phyloP scores from a whole-genome alignment of 1,284 basidiomycete species.

The Macrocystidia cucumis region DNA sequence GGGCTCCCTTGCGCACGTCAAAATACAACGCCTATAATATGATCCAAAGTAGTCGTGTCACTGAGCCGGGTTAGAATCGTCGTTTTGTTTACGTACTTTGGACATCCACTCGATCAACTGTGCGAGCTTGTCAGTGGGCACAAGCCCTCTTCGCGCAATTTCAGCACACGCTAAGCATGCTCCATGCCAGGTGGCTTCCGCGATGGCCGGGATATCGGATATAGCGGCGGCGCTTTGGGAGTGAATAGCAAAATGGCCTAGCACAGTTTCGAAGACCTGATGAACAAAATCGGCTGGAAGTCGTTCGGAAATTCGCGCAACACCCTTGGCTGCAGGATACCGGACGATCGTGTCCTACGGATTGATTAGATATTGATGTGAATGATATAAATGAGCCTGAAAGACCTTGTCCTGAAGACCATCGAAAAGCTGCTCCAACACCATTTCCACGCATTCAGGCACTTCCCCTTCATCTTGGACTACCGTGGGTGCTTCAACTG shows the following conservation, averaged over 20 bases:
- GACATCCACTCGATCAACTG: constrained; percentile 71
- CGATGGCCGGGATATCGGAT: constrained; percentile 67
- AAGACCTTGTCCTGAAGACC: constrained; percentile 78
- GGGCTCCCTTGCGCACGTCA: constrained; percentile 86
- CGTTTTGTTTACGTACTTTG: constrained; percentile 45
- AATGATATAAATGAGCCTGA: constrained; percentile 10
- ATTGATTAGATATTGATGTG: constrained; percentile 10
- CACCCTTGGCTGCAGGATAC: constrained; percentile 91
- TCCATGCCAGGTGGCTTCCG: constrained; percentile 93
- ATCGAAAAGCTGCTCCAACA: constrained; percentile 71
- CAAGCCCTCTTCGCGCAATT: constrained; percentile 76
- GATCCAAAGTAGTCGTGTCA: constrained; percentile 8
- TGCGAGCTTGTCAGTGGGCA: constrained; percentile 49
- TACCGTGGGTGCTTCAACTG: no score
- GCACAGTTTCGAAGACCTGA: constrained; percentile 78
- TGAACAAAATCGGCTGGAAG: constrained; percentile 70
- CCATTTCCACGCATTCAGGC: constrained; percentile 73
- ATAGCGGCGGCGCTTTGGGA: constrained; percentile 50
- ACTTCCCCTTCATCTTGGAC: constrained; percentile 65
- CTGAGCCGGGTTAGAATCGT: constrained; percentile 18
- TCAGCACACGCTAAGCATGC: constrained; percentile 91
- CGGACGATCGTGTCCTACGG: constrained; percentile 88
- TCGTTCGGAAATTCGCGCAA: constrained; percentile 80
- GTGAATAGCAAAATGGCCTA: constrained; percentile 65
- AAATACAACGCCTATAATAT: constrained; percentile 75